Percentiles rank a stretch among this genome's conserved stretches.
Conservation (phyloP, 345 rosid genomes). For the Kandelia obovata region DNA sequence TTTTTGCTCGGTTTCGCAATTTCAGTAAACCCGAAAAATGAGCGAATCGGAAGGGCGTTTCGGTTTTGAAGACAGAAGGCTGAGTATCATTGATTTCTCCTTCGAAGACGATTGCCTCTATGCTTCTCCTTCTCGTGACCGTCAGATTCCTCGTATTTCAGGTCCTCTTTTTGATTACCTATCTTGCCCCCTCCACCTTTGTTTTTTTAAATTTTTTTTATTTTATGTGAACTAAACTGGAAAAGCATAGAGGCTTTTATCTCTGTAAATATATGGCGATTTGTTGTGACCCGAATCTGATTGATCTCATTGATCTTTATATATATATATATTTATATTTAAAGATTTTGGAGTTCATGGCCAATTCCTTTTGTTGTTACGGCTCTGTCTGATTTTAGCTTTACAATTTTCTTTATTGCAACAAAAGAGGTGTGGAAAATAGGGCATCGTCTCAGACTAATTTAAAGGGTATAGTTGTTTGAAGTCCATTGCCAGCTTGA, state of each 20-base stretch:
- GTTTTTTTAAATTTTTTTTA: no score
- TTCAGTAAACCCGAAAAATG: conserved; percentile 35
- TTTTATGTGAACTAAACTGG: no score
- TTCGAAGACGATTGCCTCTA: conserved; percentile 84
- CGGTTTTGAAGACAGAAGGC: conserved; percentile 37
- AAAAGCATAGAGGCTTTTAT: no score
- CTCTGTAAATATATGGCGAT: not conserved
- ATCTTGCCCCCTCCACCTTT: not conserved
- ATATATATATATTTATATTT: not conserved
- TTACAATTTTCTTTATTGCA: not conserved
- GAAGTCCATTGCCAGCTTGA: no score
- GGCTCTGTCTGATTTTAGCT: not conserved
- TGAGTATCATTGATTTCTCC: conserved; percentile 75
- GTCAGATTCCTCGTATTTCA: conserved; percentile 24
- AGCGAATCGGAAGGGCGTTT: conserved; percentile 39
- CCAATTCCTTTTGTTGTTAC: no score
- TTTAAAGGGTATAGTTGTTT: no score
- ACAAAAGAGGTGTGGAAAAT: not conserved
- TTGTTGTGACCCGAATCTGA: not conserved
- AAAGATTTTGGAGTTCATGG: not conserved
- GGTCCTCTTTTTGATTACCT: conserved; percentile 26
- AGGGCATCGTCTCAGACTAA: not conserved
- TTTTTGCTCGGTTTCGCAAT: not conserved
- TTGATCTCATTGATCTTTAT: not conserved
- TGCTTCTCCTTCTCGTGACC: conserved; percentile 36